A percentile compares a stretch with the other conserved stretches of the same genome.
These are phyloP conservation scores for Hypoxylon lenormandii DNA, from an alignment of 495 filamentous ascomycete species.

Conservation along the genomic window DNA sequence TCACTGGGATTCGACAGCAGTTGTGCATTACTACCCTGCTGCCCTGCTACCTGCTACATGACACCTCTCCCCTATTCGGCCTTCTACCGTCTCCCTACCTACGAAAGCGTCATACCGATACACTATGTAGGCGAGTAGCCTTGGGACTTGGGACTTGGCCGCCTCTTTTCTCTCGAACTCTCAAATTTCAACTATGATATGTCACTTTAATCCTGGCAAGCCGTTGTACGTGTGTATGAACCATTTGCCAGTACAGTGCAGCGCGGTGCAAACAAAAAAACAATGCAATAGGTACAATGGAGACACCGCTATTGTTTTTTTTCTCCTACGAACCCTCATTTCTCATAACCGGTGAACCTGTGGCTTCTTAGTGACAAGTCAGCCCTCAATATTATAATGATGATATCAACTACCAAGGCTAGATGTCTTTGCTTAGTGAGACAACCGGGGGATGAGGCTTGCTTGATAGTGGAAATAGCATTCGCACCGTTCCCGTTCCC, in stretches of 20 bases:
- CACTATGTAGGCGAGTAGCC: too few relatives aligned
- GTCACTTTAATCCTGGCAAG: slow-evolving; percentile 43
- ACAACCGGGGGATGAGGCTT: slow-evolving; percentile 17
- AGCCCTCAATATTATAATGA: slow-evolving; percentile 16
- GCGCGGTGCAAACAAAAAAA: slow-evolving; percentile 1
- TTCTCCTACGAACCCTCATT: slow-evolving; percentile 21
- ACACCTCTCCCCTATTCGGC: slow-evolving; percentile 5
- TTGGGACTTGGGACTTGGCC: neutral
- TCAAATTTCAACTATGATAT: slow-evolving; percentile 42
- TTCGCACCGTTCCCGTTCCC: slow-evolving; percentile 11
- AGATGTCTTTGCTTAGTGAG: slow-evolving; percentile 28
- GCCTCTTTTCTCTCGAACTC: neutral
- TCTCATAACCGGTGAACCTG: slow-evolving; percentile 16
- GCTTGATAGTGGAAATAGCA: neutral
- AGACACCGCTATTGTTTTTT: slow-evolving; percentile 13
- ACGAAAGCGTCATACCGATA: neutral
- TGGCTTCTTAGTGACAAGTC: slow-evolving; percentile 40
- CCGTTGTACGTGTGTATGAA: slow-evolving; percentile 28
- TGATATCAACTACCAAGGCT: neutral
- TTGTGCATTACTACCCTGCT: slow-evolving; percentile 1
- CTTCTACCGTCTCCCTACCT: neutral
- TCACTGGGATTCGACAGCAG: too few relatives aligned
- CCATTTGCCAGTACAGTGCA: slow-evolving; percentile 25
- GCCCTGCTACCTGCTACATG: neutral
- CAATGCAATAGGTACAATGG: too few relatives aligned